Base-by-base conservation (phyloP, 208 protist species). In the Acanthamoeba castellanii region DNA sequence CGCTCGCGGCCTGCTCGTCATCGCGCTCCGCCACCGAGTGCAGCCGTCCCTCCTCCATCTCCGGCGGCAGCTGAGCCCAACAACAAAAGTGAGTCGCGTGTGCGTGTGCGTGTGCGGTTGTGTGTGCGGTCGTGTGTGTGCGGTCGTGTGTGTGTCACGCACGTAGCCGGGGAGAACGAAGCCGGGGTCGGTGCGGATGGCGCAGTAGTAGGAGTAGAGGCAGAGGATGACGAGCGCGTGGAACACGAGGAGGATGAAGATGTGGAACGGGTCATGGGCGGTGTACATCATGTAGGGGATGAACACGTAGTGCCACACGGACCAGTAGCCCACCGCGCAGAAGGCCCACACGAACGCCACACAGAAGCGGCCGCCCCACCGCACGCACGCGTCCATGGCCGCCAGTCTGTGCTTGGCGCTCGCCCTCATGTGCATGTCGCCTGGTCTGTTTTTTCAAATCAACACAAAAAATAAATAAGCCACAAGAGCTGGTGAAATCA, bases 251-350 rank as follows among this genome's bases (percentile, higher is more conserved):
- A 81, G 72, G 72, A 47, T 14, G 72, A 81, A 3, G 72, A 81
- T 81, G 72, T 81, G 72, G 72, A 45, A 45, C n/a, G 72, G 8
- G 2, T 47, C 37, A 13, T 81, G 72, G 72, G 25, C 72, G 34
- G 72, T 81, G 72, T 81, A 81, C 72, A 81, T 81, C 72, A 81
- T 81, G 72, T 45, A 81, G 72, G 72, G 72, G 32, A 81, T 81
- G 72, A 81, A 81, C 7, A 81, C 72, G 72, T 81, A 81, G 72
- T 81, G 72, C 72, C 72, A 81, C 34, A 81, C 37, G 32, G 72
- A 81, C 72, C 72, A 81, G 72, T 81, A 81, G 34, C 34, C 72
- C 32, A 81, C 72, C 6, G 72, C 72, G 72, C 72, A 81, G n/a
- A 81, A 81, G 72, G 11, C n/a, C 72, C 72, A 81, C 72, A 81